Base-by-base conservation (phyloP, 306 rosid species). In the Acacia melanoxylon region DNA sequence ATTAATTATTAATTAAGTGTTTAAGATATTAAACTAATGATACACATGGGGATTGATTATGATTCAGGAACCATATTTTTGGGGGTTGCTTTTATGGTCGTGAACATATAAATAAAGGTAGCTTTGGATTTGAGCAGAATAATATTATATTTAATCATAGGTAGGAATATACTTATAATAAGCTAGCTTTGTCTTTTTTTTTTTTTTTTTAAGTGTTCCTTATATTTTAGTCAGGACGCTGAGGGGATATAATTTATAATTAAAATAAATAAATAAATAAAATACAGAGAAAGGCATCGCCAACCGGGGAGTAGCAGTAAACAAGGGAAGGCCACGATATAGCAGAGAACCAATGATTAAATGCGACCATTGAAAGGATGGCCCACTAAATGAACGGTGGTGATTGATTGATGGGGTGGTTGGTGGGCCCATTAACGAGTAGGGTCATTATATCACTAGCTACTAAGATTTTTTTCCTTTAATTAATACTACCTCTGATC, bases 301-400 rank as follows among this genome's bases (percentile, higher is more conserved):
- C 78, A 45, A 76, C 41, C 41, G 37, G 62, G 8, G 13, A 58
- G 19, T 42, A 44, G 90, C 78, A 37, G 73, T n/a, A 42, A 29
- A 33, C 44, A 14, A 63, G 68, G 69, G 69, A 27, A 27, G 71
- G 71, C 44, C n/a, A 24, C 70, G 72, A 79, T 68, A 70, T 70
- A 58, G 75, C 80, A 74, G 75, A 85, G 77, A 87, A 85, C 82
- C 89, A 87, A 89, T 89, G 89, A 85, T 85, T 87, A 88, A 85
- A 76, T 48, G 73, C 61, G 56, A 37, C 86, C 83, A 85, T 85
- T 68, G 74, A 81, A 81, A 63, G 79, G 61, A 41, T 0, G 81
- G 80, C 85, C 83, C 86, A 59, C 76, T 17, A 2, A 81, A 80
- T 81, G 31, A 80, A 90, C 86, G 87, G 85, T 63, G 17, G 17